Base-by-base conservation (phyloP, 2,329 filamentous ascomycete species). In the Aspergillus phoenicis region DNA sequence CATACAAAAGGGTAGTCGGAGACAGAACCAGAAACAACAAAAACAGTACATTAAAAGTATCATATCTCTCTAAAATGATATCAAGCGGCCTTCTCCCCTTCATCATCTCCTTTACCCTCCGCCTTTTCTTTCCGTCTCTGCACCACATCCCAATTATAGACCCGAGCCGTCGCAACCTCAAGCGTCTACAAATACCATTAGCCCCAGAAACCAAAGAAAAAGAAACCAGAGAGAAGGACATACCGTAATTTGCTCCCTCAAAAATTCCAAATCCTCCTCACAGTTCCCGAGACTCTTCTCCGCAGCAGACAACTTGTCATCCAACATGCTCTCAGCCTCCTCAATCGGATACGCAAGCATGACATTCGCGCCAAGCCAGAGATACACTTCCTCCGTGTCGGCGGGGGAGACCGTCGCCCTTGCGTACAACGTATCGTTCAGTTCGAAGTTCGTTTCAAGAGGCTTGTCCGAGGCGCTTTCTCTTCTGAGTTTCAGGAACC, bases 121-220 rank as follows among this genome's bases (percentile, higher is more conserved):
- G 80, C 83, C 77, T 93, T 95, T 63, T 97, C 93, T 82, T 97
- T 97, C 69, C 95, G 85, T 79, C 96, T 91, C 82, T 97, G 91
- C 47, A 94, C 91, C 4, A 99, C 93, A 72, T 99, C 95, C 94
- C 95, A 98, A 78, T 99, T 99, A 79, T 99, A 98, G n/a, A 99
- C 93, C 66, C 95, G 85, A 22, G 95, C 95, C 43, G 94, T 93
- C 4, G 95, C 95, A 36, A 99, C 95, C 78, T 99, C 95, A 82
- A 99, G 89, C 0, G 93, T 97, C 91, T 96, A 67, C n/a, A 45
- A n/a, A 13, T 20, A 36, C 28, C 55, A 49, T 62, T 17, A 65
- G 49, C 45, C 24, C 5, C 15, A 5, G 8, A 26, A 28, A n/a
- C 10, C 13, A 8, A 20, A 30, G 30, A 2, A 33, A 39, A n/a